These are phyloP conservation scores for Salix brachista DNA, from an alignment of 345 rosid species.

Conservation along the genomic window DNA sequence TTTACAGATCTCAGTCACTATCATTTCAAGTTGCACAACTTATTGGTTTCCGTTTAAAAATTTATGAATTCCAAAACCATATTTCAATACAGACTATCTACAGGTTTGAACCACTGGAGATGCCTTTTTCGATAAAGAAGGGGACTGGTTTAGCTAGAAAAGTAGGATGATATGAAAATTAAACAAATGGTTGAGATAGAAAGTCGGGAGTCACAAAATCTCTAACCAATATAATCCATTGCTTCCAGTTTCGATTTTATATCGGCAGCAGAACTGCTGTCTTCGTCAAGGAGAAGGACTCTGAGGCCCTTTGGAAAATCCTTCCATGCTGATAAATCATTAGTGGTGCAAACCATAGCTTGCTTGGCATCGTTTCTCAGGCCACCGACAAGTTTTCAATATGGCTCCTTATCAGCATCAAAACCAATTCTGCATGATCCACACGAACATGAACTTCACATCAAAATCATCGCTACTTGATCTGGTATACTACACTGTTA, in stretches of 20 bases:
- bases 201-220: constrained; percentile 15
- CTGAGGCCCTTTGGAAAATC: constrained; percentile 93
- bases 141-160: constrained; percentile 15
- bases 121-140: constrained; percentile 4
- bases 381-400: constrained; percentile 38
- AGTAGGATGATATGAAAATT: constrained; percentile 8
- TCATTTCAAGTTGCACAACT: not conserved
- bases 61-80: constrained; percentile 9
- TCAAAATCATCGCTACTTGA: constrained; percentile 3
- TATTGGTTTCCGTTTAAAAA: not conserved
- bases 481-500: not conserved
- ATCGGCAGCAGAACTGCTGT: constrained; percentile 50
- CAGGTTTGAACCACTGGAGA: constrained; percentile 14
- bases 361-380: constrained; percentile 92
- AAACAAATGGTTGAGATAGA: not conserved
- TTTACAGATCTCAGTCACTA: not conserved
- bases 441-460: constrained; percentile 12
- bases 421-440: constrained; percentile 30
- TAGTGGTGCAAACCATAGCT: constrained; percentile 88
- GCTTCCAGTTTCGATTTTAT: constrained; percentile 75
- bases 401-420: constrained; percentile 16
- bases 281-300: constrained; percentile 76
- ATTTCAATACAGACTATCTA: not conserved
- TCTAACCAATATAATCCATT: constrained; percentile 85
- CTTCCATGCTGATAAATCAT: constrained; percentile 82